Base-by-base conservation (phyloP, 176 grass and related monocot genomes). In the Phragmites australis region DNA sequence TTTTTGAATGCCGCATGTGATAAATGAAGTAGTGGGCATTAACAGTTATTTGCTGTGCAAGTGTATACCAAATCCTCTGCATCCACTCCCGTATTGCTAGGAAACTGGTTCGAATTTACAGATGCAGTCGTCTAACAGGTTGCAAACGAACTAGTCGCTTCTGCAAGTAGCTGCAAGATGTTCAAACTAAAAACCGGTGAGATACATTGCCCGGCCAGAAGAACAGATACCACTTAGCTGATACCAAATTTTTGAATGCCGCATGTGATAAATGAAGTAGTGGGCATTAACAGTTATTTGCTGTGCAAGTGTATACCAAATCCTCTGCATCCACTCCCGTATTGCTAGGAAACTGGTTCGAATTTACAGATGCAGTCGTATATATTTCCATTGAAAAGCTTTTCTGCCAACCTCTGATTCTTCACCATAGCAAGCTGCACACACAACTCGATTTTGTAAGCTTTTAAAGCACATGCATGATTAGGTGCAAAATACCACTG, bases 281-380 rank as follows among this genome's bases (percentile, higher is more conserved):
- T 71, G 9, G 18, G 39, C 32, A 78, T 16, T 71, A 63, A 46
- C 30, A 26, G 31, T 25, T 64, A 17, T n/a, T 49, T 48, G 50
- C n/a, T 22, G 27, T 64, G 85, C 13, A 59, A 37, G 16, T 61
- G 8, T 46, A 45, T 40, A 75, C 59, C 78, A 49, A 72, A 81
- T 72, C 13, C 21, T 64, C 57, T 0, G 8, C 9, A 13, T 27
- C 8, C 67, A 22, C 30, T 68, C 16, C 48, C 16, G 16, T 69
- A 11, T 75, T 53, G 19, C 89, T 55, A 88, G 47, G 75, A 48
- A 75, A 78, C 60, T 30, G 92, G 92, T 79, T 98, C 92, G 47
- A 95, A 98, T 77, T 93, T 93, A 78, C 96, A 98, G 65, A 98
- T 91, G 84, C 90, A 95, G 68, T 98, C 92, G 57, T 95, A 95